Conservation (phyloP, 2,329 filamentous ascomycete species). For the Trichoderma guizhouense region DNA sequence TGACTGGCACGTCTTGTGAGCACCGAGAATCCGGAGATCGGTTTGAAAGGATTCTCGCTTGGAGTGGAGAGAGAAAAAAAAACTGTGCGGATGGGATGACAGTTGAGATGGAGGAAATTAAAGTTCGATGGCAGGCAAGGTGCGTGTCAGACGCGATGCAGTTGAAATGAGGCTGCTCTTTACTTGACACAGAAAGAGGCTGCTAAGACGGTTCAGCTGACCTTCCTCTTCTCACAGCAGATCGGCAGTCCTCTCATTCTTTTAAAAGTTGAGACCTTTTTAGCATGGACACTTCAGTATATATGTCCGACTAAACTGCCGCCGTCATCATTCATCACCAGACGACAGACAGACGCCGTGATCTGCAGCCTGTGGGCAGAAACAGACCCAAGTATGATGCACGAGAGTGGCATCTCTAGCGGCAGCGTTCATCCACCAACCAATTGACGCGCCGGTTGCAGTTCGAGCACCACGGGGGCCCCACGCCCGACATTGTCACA, state of each 20-base stretch:
- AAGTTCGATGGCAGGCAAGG: not conserved
- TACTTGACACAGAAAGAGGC: not conserved
- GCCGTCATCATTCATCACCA: not conserved
- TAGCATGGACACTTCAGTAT: not conserved
- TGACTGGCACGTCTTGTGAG: not conserved
- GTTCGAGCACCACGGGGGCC: not conserved
- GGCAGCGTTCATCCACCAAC: slow-evolving; percentile 9
- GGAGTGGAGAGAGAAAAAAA: not conserved
- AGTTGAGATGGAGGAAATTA: not conserved
- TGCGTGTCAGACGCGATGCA: not conserved
- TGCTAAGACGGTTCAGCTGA: not conserved
- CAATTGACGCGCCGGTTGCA: not conserved
- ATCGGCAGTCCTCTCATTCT: not conserved
- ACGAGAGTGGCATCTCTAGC: not conserved
- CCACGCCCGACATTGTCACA: slow-evolving; percentile 8
- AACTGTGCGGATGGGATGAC: not conserved
- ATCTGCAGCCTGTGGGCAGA: not conserved
- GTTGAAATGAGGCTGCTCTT: not conserved
- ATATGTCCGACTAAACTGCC: not conserved
- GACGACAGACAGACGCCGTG: not conserved
- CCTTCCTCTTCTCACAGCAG: not conserved
- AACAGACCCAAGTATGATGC: not conserved
- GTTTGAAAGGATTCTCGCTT: no score
- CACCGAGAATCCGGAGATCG: not conserved
- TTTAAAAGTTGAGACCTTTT: not conserved